Evolutionary conservation across 1,139 yeast species (phyloP).

Genomic region (Hyphopichia buzzinii): DNA sequence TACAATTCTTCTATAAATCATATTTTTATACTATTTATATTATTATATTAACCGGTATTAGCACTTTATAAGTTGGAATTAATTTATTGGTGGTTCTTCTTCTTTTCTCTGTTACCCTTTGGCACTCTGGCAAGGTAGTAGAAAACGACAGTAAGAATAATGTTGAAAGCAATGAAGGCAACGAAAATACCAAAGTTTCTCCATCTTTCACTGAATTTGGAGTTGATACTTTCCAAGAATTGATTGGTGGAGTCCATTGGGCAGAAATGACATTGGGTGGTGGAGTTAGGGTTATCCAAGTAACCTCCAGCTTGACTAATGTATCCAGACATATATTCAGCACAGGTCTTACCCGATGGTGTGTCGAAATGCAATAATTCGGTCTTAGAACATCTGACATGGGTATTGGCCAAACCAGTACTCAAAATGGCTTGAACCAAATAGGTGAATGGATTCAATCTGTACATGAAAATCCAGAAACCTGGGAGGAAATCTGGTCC

Average conservation of each 20-base stretch:
- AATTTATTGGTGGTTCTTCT: conserved; percentile 9
- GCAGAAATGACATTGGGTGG: conserved; percentile 54
- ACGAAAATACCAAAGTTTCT: conserved; percentile 65
- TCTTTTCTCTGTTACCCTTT: conserved; percentile 28
- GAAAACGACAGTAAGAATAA: conserved; percentile 48
- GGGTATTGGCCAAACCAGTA: conserved; percentile 49
- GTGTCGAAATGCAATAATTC: conserved; percentile 28
- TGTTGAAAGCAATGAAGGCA: conserved; percentile 49
- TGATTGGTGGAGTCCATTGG: conserved; percentile 46
- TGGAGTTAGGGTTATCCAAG: conserved; percentile 39
- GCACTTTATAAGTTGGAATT: too few species aligned
- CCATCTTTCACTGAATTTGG: conserved; percentile 54
- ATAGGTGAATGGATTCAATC: conserved; percentile 68
- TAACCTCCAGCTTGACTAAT: conserved; percentile 50
- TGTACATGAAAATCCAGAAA: conserved; percentile 57
- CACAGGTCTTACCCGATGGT: conserved; percentile 56
- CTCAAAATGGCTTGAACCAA: conserved; percentile 37
- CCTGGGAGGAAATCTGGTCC: conserved; percentile 51
- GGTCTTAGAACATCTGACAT: conserved; percentile 29
- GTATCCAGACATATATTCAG: conserved; percentile 46
- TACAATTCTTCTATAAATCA: too few species aligned
- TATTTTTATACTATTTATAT: too few species aligned
- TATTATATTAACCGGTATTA: too few species aligned
- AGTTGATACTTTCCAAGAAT: conserved; percentile 43
- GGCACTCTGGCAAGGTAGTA: conserved; percentile 86